phyloP scores from a whole-genome alignment of 1,284 basidiomycete genomes.

The Cronartium ribicola region DNA sequence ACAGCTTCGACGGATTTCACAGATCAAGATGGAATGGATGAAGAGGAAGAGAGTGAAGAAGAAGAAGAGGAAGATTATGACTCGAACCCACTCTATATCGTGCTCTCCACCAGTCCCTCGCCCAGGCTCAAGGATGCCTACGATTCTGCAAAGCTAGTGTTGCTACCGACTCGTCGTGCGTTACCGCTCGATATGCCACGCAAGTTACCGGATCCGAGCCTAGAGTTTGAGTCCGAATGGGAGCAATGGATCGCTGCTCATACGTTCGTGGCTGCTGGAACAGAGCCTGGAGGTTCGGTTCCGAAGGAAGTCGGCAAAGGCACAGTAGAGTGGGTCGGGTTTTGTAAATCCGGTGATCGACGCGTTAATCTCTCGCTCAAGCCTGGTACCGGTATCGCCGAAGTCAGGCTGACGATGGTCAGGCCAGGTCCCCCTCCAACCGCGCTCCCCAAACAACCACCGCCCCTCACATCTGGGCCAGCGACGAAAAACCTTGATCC shows the following conservation, averaged over 20 bases:
- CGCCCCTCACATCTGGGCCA: neutral
- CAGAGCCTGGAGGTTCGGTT: slow-evolving; percentile 3
- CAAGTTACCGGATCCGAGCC: slow-evolving; percentile 41
- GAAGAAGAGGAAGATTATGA: slow-evolving; percentile 43
- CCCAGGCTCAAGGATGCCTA: slow-evolving; percentile 44
- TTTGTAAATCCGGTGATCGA: slow-evolving; percentile 15
- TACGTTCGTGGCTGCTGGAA: slow-evolving; percentile 37
- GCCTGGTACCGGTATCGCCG: slow-evolving; percentile 40
- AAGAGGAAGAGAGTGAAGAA: slow-evolving; percentile 8
- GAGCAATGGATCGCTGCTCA: slow-evolving; percentile 42
- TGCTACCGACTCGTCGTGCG: slow-evolving; percentile 43
- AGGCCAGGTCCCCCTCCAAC: neutral
- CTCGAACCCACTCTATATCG: slow-evolving; percentile 43
- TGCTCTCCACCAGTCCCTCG: slow-evolving; percentile 43
- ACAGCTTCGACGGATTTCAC: slow-evolving; percentile 20
- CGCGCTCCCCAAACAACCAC: neutral
- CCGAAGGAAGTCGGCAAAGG: slow-evolving; percentile 22
- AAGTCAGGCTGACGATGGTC: slow-evolving; percentile 30
- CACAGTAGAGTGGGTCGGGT: slow-evolving; percentile 33
- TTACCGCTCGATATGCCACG: slow-evolving; percentile 43
- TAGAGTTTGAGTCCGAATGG: slow-evolving; percentile 43
- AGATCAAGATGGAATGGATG: slow-evolving; percentile 19
- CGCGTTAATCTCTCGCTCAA: slow-evolving; percentile 32
- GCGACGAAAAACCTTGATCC: neutral
- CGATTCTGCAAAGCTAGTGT: slow-evolving; percentile 43